phyloP scores from a whole-genome alignment of 2,329 filamentous ascomycete species.

The Aureobasidium sp. region DNA sequence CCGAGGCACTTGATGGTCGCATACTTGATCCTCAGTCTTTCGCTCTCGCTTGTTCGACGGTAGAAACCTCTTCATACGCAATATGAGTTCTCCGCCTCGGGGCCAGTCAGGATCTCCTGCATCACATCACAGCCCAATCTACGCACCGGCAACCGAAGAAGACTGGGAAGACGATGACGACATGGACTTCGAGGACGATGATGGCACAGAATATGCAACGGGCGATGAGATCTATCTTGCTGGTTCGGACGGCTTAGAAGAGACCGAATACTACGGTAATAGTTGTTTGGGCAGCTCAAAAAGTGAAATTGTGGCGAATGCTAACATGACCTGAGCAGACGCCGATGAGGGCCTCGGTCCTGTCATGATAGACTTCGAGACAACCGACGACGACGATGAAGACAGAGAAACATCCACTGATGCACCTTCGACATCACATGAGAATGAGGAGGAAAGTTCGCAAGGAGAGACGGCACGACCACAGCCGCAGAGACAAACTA shows the following conservation, averaged over 20 bases:
- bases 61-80: background rate
- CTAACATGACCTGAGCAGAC: conserved; percentile 24
- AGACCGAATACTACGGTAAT: conserved; percentile 32
- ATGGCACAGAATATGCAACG: conserved; percentile 27
- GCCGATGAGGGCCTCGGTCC: conserved; percentile 35
- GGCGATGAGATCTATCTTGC: conserved; percentile 28
- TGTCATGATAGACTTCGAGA: conserved; percentile 36
- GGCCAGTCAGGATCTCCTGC: conserved; percentile 9
- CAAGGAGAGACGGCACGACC: conserved; percentile 27
- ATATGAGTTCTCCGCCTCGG: background rate
- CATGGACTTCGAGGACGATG: conserved; percentile 44
- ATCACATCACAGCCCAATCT: background rate
- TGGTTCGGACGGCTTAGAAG: conserved; percentile 32
- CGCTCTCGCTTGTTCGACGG: background rate
- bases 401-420: conserved; percentile 23
- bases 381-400: conserved; percentile 31
- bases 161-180: conserved; percentile 40
- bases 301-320: conserved; percentile 26
- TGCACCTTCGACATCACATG: conserved; percentile 19
- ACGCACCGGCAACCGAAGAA: conserved; percentile 21
- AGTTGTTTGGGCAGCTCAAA: conserved; percentile 22
- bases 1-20: conserved; percentile 6
- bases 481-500: conserved; percentile 23
- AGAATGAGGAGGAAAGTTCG: conserved; percentile 30
- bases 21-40: background rate